Percentiles rank a stretch among this genome's conserved stretches.
Conservation (phyloP, 352 stramenopile species). For the Phytopythium delawarense region DNA sequence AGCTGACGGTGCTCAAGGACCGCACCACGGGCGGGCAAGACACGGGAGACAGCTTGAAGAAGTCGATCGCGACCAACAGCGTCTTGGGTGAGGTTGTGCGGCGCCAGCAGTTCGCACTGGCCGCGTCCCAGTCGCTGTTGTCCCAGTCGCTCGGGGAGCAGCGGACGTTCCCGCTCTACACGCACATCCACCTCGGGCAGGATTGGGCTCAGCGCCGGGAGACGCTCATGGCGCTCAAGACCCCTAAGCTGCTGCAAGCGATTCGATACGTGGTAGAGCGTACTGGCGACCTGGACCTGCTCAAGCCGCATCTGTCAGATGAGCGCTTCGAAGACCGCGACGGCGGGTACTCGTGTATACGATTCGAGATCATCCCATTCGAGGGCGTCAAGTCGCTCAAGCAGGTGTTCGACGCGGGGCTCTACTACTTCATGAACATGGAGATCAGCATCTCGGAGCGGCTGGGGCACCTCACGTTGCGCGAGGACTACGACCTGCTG, state of each 20-base stretch:
- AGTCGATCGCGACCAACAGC: not conserved
- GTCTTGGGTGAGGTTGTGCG: constrained; percentile 10
- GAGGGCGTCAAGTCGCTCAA: constrained; percentile 21
- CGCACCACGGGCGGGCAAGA: not conserved
- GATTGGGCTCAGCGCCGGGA: constrained; percentile 10
- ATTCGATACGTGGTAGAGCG: constrained; percentile 21
- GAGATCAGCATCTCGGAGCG: constrained; percentile 39
- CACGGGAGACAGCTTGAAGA: not conserved
- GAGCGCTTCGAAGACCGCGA: constrained; percentile 21
- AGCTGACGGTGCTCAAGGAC: constrained; percentile 28
- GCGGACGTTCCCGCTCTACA: constrained; percentile 15
- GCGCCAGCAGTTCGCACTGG: constrained; percentile 19
- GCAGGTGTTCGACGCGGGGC: constrained; percentile 29
- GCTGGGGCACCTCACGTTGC: constrained; percentile 25
- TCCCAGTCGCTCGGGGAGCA: constrained; percentile 18
- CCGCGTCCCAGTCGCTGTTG: constrained; percentile 20
- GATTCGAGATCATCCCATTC: constrained; percentile 21
- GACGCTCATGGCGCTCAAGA: constrained; percentile 14
- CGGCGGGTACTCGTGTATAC: constrained; percentile 19
- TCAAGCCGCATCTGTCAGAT: constrained; percentile 10
- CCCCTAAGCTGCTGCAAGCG: constrained; percentile 15
- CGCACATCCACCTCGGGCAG: constrained; percentile 16
- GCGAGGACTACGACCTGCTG: constrained; percentile 24
- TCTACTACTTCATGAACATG: constrained; percentile 37
- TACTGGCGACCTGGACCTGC: not conserved